Percentiles rank a stretch among this genome's conserved stretches.
Conservation (phyloP, 306 rosid genomes). For the Malus asiatica region DNA sequence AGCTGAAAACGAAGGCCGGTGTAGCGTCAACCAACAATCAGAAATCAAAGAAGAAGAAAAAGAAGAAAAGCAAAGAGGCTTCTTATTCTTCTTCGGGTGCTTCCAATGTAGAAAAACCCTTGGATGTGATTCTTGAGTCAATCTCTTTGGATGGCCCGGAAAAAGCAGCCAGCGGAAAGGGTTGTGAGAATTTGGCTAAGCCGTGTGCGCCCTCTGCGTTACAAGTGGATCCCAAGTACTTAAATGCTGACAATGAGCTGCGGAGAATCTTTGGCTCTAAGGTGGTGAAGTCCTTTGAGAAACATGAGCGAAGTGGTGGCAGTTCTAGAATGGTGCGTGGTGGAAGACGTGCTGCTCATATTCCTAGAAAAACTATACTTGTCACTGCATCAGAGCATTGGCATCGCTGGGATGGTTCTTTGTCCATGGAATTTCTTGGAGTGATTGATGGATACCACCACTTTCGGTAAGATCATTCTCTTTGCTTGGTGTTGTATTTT, state of each 20-base stretch:
- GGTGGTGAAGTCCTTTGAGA: constrained; percentile 87
- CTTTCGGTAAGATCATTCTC: constrained; percentile 50
- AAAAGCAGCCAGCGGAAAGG: constrained; percentile 24
- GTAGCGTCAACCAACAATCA: constrained; percentile 38
- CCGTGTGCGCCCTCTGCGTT: constrained; percentile 28
- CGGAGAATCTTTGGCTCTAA: constrained; percentile 90
- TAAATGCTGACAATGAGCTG: constrained; percentile 88
- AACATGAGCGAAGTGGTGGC: constrained; percentile 59
- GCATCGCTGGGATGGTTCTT: constrained; percentile 87
- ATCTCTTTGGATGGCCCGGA: constrained; percentile 35
- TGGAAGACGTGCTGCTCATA: constrained; percentile 57
- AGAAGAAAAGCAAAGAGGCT: constrained; percentile 61
- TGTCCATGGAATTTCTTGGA: constrained; percentile 73
- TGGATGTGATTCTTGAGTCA: constrained; percentile 55
- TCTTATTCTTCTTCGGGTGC: constrained; percentile 29
- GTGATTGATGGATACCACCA: constrained; percentile 52
- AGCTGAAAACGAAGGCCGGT: constrained; percentile 13
- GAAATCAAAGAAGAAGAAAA: constrained; percentile 84
- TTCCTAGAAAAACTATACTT: constrained; percentile 61
- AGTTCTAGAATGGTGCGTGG: constrained; percentile 80
- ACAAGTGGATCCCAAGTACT: constrained; percentile 74
- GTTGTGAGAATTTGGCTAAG: constrained; percentile 26
- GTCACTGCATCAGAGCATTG: constrained; percentile 76
- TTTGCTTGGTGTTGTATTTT: constrained; percentile 1
- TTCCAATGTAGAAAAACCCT: constrained; percentile 33